Conservation (phyloP, 1,284 basidiomycete species). For the Ustilago esculenta region DNA sequence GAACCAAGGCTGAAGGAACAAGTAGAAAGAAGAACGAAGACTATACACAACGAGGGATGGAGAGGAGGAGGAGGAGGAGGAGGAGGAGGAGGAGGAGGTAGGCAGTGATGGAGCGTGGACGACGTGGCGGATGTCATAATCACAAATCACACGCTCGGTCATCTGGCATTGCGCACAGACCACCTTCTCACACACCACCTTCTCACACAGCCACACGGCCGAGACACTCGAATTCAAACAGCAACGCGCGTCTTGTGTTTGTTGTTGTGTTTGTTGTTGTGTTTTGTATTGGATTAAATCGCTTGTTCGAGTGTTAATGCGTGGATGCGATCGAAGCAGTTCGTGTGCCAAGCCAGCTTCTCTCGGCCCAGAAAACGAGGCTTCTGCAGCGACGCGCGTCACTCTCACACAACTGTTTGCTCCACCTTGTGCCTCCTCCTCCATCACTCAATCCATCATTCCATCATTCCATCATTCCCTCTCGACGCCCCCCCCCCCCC, state of each 20-base stretch:
- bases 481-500: too few relatives aligned
- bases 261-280: too few relatives aligned
- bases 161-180: slow-evolving; percentile 2
- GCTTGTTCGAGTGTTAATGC: too few relatives aligned
- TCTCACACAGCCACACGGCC: too few relatives aligned
- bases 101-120: background rate
- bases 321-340: too few relatives aligned
- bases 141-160: background rate
- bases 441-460: slow-evolving; percentile 1
- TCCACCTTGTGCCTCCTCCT: slow-evolving; percentile 23
- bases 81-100: background rate
- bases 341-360: background rate
- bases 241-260: too few relatives aligned
- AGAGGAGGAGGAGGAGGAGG: slow-evolving; percentile 7
- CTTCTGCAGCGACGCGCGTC: slow-evolving; percentile 39
- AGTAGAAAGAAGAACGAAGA: slow-evolving; percentile 16
- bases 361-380: slow-evolving; percentile 22
- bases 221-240: background rate
- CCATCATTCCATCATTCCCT: too few relatives aligned
- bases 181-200: too few relatives aligned
- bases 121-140: too few relatives aligned
- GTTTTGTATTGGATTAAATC: too few relatives aligned
- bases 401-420: slow-evolving; percentile 12
- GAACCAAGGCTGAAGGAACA: background rate
- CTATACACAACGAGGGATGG: slow-evolving; percentile 27